Base-by-base conservation (phyloP, 2,329 filamentous ascomycete genomes). In the Lecanosticta acicola region DNA sequence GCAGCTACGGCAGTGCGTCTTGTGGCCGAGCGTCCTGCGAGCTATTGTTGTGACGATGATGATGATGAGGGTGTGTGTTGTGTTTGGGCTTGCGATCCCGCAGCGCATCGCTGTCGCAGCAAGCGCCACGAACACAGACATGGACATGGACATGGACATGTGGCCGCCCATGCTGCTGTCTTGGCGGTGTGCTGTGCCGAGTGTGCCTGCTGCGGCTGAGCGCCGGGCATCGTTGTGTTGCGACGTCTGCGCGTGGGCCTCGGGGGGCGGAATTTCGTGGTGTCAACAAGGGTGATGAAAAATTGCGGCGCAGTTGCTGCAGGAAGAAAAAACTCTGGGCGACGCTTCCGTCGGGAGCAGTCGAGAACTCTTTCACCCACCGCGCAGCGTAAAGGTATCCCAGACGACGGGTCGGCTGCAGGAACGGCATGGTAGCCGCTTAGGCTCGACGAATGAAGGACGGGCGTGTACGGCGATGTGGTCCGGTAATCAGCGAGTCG, bases 391-490 rank as follows among this genome's bases (percentile, higher is more conserved):
- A n/a, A n/a, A n/a, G n/a, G n/a, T 11, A 7, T 29, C 24, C 24
- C 24, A 29, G 24, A 11, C 24, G 24, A 29, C 24, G 24, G 24
- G 11, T 29, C 24, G 24, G 24, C 39, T 42, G 44, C 44, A 46
- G 44, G 44, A 38, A 42, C 44, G 24, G 33, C 38, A 4, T 38
- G 38, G 18, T 35, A 18, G 35, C 35, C 32, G 32, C 35, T 38
- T 38, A 32, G 11, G 42, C 42, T 35, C 42, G 10, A 20, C 35
- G 34, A 44, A 39, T 44, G 32, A 33, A n/a, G n/a, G n/a, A n/a
- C n/a, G n/a, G n/a, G n/a, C n/a, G n/a, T 17, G n/a, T 13, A 4
- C 20, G n/a, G 5, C 5, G 20, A 39, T 11, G 34, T 14, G 34
- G 34, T 17, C 18, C 34, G 14, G 4, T 13, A 18, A 41, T 41